phyloP scores from a whole-genome alignment of 352 stramenopile species.

The Phytophthora vignae region DNA sequence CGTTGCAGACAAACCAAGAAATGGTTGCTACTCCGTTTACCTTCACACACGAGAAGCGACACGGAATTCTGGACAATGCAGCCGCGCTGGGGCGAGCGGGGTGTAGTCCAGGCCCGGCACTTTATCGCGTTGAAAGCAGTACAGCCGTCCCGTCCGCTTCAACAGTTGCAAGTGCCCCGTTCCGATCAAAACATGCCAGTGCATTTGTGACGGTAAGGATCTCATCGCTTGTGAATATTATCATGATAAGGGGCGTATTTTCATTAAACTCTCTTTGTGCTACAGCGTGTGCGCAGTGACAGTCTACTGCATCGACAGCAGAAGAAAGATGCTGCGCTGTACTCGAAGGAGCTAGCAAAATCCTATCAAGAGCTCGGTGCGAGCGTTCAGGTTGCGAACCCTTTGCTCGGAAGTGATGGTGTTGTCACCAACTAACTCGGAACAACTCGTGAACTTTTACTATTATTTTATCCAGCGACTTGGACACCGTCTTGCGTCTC shows the following conservation, averaged over 20 bases:
- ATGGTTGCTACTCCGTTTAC: slow-evolving; percentile 52
- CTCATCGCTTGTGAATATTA: neutral
- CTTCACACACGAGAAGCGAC: slow-evolving; percentile 54
- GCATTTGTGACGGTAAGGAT: slow-evolving; percentile 42
- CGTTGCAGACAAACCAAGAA: slow-evolving; percentile 54
- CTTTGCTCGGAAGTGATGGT: neutral
- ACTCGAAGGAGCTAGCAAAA: slow-evolving; percentile 65
- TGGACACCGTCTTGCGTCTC: slow-evolving; percentile 45
- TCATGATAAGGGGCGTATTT: neutral
- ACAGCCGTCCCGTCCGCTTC: slow-evolving; percentile 15
- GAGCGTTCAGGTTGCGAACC: slow-evolving; percentile 40
- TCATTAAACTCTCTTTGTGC: neutral
- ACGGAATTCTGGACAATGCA: slow-evolving; percentile 54
- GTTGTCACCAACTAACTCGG: too few species aligned
- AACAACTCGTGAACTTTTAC: neutral
- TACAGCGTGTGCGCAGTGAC: slow-evolving; percentile 48
- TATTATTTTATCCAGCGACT: slow-evolving; percentile 29
- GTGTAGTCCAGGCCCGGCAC: slow-evolving; percentile 27
- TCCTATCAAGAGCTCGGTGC: slow-evolving; percentile 56
- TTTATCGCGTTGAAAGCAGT: slow-evolving; percentile 36
- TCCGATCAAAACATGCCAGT: slow-evolving; percentile 44
- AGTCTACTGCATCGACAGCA: slow-evolving; percentile 40
- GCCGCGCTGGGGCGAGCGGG: slow-evolving; percentile 23
- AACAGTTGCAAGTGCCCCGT: slow-evolving; percentile 29
- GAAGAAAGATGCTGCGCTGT: slow-evolving; percentile 30